Evolutionary conservation across 192 early-diverging fungal species (phyloP).

Genomic region (Entomortierella lignicola): DNA sequence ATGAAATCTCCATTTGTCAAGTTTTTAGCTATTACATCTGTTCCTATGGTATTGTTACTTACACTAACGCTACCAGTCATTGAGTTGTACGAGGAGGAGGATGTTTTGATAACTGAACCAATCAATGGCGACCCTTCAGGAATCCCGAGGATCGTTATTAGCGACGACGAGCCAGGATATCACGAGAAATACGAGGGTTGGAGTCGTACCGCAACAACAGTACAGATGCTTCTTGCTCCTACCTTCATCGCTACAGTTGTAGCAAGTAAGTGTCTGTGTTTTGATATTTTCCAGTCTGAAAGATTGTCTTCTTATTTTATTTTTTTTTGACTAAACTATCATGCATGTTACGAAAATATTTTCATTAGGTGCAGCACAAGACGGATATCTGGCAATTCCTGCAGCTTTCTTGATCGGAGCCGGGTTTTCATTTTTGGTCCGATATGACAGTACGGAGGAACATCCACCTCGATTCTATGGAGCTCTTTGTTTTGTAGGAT

Average conservation of each 20-base stretch:
- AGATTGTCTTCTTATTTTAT: neutral
- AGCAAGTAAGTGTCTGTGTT: slow-evolving; percentile 12
- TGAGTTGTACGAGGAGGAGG: slow-evolving; percentile 50
- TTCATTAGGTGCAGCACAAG: slow-evolving; percentile 28
- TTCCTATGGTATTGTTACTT: slow-evolving; percentile 65
- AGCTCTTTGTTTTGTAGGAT: slow-evolving; percentile 74
- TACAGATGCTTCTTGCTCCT: slow-evolving; percentile 67
- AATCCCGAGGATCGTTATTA: neutral
- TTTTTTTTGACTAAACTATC: neutral
- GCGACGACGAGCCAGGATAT: slow-evolving; percentile 17
- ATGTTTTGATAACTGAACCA: neutral
- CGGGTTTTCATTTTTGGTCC: slow-evolving; percentile 17
- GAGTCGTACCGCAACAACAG: slow-evolving; percentile 64
- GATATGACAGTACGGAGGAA: slow-evolving; percentile 41
- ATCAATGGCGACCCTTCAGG: neutral
- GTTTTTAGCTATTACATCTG: slow-evolving; percentile 58
- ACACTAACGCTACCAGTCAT: slow-evolving; percentile 76
- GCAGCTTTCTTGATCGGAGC: slow-evolving; percentile 43
- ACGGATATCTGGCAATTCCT: slow-evolving; percentile 23
- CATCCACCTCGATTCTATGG: slow-evolving; percentile 57
- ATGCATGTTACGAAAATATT: neutral
- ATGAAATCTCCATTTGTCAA: slow-evolving; percentile 59
- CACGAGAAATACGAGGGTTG: slow-evolving; percentile 46
- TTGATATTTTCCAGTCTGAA: too few species aligned
- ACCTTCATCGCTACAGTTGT: slow-evolving; percentile 61